Evolutionary conservation across 371 early-diverging fungal genomes (phyloP), one percentile per base, ranked within the genome.

Genomic region (Actinomortierella wolfii): DNA sequence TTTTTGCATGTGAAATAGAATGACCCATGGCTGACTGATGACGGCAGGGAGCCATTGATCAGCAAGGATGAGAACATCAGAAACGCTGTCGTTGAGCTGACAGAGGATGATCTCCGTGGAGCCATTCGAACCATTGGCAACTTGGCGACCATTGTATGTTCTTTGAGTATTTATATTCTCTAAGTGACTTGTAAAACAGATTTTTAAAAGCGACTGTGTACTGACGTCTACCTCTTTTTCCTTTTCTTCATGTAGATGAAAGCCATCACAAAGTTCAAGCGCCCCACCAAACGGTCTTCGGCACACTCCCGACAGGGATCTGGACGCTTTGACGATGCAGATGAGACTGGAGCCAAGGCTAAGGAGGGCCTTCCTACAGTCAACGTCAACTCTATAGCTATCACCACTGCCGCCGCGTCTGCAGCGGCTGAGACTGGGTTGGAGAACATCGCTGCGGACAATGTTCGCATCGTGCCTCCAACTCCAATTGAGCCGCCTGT

Each of bases 1-100:
- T 14, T 50, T 20, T 40, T 7, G 11, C 20, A 44, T 54, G 14
- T 34, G 24, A 41, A 23, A 2, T 58, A 89, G 88, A 69, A 73
- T 41, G 89, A 96, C 67, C 90, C 93, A 5, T 97, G 97, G 97
- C 79, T 96, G 14, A 95, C 96, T 6, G 71, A 88, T 42, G 57
- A 86, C 64, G 94, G 91, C 56, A 61, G 54, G 8, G 80, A 81
- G 2, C 83, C 85, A 18, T 79, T 96, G 58, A 82, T 88, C 14
- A 76, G 82, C 41, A 86, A 87, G 67, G 89, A 90, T 60, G 90
- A 89, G 59, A 96, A 96, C 78, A 89, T 83, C 67, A 66, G 75
- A 55, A 80, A 84, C 61, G 67, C 83, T 62, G 84, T 93, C 40
- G 78, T 84, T 26, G 89, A 91, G 39, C 82, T 95, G 54, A 95